Conservation (phyloP, 768 basidiomycete species). For the Sporobolomyces pararoseus region DNA sequence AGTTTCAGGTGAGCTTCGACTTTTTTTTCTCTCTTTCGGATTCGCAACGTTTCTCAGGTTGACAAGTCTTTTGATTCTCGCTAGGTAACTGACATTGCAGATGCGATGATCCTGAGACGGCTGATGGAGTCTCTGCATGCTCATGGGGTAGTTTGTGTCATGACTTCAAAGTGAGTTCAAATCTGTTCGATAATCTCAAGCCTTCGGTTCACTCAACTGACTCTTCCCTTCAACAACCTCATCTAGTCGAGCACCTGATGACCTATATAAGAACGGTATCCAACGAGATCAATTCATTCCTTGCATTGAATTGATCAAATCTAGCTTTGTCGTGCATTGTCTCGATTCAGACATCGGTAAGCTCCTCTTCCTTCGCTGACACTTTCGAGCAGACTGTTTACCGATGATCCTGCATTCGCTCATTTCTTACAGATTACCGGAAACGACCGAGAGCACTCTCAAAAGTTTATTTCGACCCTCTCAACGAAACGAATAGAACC, state of each 20-base stretch:
- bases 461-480: conserved; percentile 84
- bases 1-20: conserved; percentile 75
- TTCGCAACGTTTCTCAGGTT: neutral
- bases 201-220: neutral
- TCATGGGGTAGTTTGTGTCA: conserved; percentile 85
- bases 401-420: too few relatives aligned
- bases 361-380: conserved; percentile 39
- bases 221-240: neutral
- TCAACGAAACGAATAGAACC: conserved; percentile 60
- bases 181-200: conserved; percentile 5
- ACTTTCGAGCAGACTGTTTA: neutral
- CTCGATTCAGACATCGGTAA: conserved; percentile 90
- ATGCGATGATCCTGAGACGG: conserved; percentile 93
- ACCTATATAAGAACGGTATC: conserved; percentile 97
- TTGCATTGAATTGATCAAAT: conserved; percentile 86
- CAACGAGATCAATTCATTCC: conserved; percentile 92
- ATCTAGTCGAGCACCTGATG: conserved; percentile 87
- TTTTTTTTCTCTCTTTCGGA: neutral
- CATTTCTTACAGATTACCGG: conserved; percentile 69
- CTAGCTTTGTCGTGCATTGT: conserved; percentile 79
- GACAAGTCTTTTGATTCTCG: neutral
- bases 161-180: conserved; percentile 84
- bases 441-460: conserved; percentile 88
- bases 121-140: conserved; percentile 79
- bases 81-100: conserved; percentile 91